Evolutionary conservation across 192 early-diverging fungal species (phyloP).

Genomic region (Haplosporangium gracile): DNA sequence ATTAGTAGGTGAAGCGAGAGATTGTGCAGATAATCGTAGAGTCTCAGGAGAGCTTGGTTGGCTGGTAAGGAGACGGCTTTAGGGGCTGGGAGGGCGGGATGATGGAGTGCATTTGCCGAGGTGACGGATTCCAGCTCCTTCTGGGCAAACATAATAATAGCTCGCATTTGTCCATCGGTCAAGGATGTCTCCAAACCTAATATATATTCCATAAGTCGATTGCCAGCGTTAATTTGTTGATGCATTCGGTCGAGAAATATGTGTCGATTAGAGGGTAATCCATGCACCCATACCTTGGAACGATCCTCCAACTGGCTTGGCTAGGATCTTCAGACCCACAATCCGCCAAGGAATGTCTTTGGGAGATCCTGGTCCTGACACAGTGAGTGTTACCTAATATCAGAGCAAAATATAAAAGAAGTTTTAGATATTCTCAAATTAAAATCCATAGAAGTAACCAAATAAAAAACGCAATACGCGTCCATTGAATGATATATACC

Average conservation of each 20-base stretch:
- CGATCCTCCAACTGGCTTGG: constrained; percentile 64
- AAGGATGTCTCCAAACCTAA: constrained; percentile 67
- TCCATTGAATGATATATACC: constrained; percentile 47
- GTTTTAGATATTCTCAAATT: too few species aligned
- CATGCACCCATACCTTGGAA: constrained; percentile 42
- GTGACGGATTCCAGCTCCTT: constrained; percentile 56
- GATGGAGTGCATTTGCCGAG: constrained; percentile 6
- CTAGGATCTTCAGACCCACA: constrained; percentile 77
- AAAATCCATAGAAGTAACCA: not conserved
- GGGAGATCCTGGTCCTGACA: constrained; percentile 67
- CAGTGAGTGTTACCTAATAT: constrained; percentile 75
- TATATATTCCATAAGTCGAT: not conserved
- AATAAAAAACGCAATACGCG: not conserved
- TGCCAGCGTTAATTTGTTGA: not conserved
- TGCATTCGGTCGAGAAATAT: not conserved
- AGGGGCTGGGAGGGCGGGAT: constrained; percentile 3
- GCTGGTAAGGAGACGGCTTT: constrained; percentile 15
- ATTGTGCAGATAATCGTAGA: constrained; percentile 83
- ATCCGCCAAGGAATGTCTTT: constrained; percentile 76
- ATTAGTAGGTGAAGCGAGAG: constrained; percentile 76
- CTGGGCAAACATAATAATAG: constrained; percentile 61
- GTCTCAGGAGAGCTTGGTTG: constrained; percentile 73
- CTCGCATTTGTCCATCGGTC: constrained; percentile 65
- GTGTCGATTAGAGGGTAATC: not conserved
- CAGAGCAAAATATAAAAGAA: not conserved